Base-by-base conservation (phyloP, 768 basidiomycete species). In the Leucocoprinus birnbaumii region DNA sequence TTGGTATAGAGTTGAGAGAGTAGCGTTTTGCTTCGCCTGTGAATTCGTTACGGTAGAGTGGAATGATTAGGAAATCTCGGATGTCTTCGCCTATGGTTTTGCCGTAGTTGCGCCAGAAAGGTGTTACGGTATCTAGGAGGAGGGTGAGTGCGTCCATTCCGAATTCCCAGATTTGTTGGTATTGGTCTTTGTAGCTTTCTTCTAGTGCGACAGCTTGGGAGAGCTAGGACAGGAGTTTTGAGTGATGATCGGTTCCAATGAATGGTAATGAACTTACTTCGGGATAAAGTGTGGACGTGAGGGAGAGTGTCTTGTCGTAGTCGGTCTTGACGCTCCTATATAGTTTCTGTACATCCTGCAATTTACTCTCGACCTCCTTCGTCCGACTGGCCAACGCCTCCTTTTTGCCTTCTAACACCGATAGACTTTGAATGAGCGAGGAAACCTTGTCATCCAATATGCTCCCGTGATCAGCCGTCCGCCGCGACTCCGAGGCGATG, bases 41-140 rank as follows among this genome's bases (percentile, higher is more conserved):
- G 64, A 90, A 91, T 64, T 91, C 89, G 65, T 91, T 89, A 31
- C 89, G 82, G 58, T 91, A 91, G 62, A 88, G 78, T 6, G 89
- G 89, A 55, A 91, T 83, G 61, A 91, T 87, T 56, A 91, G 80
- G 64, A 91, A 91, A 58, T 89, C 87, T 45, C 85, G 83, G 42
- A 89, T 77, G 61, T 91, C 89, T 63, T 88, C 82, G 27, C 87
- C 86, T 49, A 91, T 89, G n/a, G 82, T 80, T 62, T 87, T 89
- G 50, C 89, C 89, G 57, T 91, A 89, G 31, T 79, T 87, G 58
- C 89, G 76, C 89, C 89, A 91, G 63, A 91, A 81, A 0, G 89
- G 89, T 1, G 89, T 83, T 13, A 91, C 84, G 2, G 82, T 85
- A 62, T 90, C 89, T 42, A 91, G 74, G 47, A 91, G 68, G 53